Percentiles rank a stretch among this genome's conserved stretches.
Evolutionary conservation across 2,329 filamentous ascomycete genomes (phyloP).

Genomic region (Atkinsonella hypoxylon): DNA sequence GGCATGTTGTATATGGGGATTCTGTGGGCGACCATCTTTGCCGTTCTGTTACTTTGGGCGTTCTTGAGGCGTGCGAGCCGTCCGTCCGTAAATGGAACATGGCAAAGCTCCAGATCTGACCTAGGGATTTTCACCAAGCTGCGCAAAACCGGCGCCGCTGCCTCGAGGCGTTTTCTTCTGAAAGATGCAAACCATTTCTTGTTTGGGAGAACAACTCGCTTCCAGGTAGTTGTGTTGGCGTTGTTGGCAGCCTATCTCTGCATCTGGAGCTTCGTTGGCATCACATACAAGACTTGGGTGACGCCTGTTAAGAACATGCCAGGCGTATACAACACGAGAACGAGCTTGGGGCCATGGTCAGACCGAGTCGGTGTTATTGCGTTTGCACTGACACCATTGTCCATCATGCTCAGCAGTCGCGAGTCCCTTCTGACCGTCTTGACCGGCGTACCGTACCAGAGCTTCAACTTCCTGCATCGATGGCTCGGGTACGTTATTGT

Average conservation of each 20-base stretch:
- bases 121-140: slow-evolving; percentile 16
- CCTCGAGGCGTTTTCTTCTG: slow-evolving; percentile 40
- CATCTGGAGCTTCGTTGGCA: slow-evolving; percentile 58
- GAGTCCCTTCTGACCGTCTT: slow-evolving; percentile 59
- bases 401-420: slow-evolving; percentile 52
- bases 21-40: slow-evolving; percentile 34
- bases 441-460: slow-evolving; percentile 64
- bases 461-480: slow-evolving; percentile 66
- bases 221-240: slow-evolving; percentile 52
- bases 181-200: slow-evolving; percentile 43
- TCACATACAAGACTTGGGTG: slow-evolving; percentile 56
- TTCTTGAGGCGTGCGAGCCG: slow-evolving; percentile 14
- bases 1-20: slow-evolving; percentile 39
- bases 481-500: slow-evolving; percentile 68
- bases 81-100: slow-evolving; percentile 9
- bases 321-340: slow-evolving; percentile 50
- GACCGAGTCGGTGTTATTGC: slow-evolving; percentile 60
- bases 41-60: slow-evolving; percentile 32
- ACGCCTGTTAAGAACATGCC: slow-evolving; percentile 50
- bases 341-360: slow-evolving; percentile 52
- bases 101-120: slow-evolving; percentile 8
- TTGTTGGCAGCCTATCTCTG: slow-evolving; percentile 49
- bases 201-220: slow-evolving; percentile 56
- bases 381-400: slow-evolving; percentile 62
- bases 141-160: slow-evolving; percentile 22